phyloP scores from a whole-genome alignment of 2,329 filamentous ascomycete genomes.

The Fusarium papillatum region DNA sequence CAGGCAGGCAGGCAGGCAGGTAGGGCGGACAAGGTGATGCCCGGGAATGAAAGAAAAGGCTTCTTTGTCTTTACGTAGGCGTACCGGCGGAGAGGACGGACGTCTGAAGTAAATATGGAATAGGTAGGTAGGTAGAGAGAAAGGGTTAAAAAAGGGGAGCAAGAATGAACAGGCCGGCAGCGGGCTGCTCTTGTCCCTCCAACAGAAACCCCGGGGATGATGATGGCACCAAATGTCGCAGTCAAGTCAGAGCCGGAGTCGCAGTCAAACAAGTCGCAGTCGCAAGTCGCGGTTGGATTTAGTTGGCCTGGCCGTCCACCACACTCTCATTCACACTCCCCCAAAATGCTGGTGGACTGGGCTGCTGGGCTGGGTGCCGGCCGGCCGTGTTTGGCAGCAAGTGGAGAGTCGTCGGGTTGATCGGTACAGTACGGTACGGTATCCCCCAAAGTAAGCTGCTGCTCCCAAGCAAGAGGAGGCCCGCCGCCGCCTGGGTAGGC shows the following conservation, averaged over 20 bases:
- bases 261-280: slow-evolving; percentile 10
- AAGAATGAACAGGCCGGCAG: slow-evolving; percentile 10
- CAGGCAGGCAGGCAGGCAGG: slow-evolving; percentile 14
- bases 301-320: background rate
- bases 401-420: slow-evolving; percentile 27
- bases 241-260: slow-evolving; percentile 24
- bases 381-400: slow-evolving; percentile 29
- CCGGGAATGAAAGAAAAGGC: slow-evolving; percentile 4
- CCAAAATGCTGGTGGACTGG: background rate
- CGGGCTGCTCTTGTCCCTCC: slow-evolving; percentile 17
- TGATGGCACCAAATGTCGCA: slow-evolving; percentile 28
- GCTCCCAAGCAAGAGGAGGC: slow-evolving; percentile 10
- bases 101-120: background rate
- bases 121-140: background rate
- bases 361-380: slow-evolving; percentile 7
- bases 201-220: slow-evolving; percentile 6
- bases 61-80: slow-evolving; percentile 24
- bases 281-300: slow-evolving; percentile 16
- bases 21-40: slow-evolving; percentile 6
- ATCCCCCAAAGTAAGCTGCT: slow-evolving; percentile 21
- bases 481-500: slow-evolving; percentile 19
- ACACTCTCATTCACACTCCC: slow-evolving; percentile 8
- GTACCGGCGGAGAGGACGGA: background rate
- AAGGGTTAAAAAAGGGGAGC: slow-evolving; percentile 3
- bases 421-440: slow-evolving; percentile 8